These are phyloP conservation scores for Saturnispora sanitii DNA, from an alignment of 805 yeast species.

Conservation along the genomic window DNA sequence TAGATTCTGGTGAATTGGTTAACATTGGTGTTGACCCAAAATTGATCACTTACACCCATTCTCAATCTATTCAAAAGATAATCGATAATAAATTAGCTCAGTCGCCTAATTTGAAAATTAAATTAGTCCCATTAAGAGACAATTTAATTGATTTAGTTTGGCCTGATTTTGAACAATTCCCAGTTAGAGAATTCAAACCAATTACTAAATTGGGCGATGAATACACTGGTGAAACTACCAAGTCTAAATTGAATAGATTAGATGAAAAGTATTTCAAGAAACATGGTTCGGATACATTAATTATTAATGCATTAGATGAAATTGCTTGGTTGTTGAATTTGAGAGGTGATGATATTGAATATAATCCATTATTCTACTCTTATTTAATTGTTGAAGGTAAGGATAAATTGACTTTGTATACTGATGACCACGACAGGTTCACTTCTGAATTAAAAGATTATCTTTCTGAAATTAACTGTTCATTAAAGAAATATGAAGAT, in stretches of 20 bases:
- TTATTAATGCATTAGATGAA: conserved; percentile 59
- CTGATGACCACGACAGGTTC: conserved; percentile 33
- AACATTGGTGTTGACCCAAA: conserved; percentile 40
- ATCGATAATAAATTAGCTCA: conserved; percentile 24
- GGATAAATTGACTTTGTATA: conserved; percentile 30
- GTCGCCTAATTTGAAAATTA: conserved; percentile 27
- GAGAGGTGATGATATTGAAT: conserved; percentile 48
- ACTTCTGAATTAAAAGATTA: conserved; percentile 26
- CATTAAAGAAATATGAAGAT: conserved; percentile 33
- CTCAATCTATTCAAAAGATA: conserved; percentile 25
- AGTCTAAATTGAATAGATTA: conserved; percentile 46
- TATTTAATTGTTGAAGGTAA: conserved; percentile 38
- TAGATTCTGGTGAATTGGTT: conserved; percentile 32
- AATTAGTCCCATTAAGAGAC: conserved; percentile 34
- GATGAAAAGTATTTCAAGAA: conserved; percentile 28
- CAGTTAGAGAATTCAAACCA: conserved; percentile 42
- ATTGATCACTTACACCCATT: conserved; percentile 31
- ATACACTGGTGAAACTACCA: conserved; percentile 56
- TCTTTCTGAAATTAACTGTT: conserved; percentile 36
- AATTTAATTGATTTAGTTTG: conserved; percentile 43
- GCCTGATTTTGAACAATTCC: conserved; percentile 49
- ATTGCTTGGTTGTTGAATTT: conserved; percentile 86
- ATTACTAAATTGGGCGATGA: conserved; percentile 42
- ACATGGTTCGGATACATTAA: conserved; percentile 20
- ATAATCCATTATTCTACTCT: conserved; percentile 44